Conservation (phyloP, 768 basidiomycete genomes). For the Mycena galopus region DNA sequence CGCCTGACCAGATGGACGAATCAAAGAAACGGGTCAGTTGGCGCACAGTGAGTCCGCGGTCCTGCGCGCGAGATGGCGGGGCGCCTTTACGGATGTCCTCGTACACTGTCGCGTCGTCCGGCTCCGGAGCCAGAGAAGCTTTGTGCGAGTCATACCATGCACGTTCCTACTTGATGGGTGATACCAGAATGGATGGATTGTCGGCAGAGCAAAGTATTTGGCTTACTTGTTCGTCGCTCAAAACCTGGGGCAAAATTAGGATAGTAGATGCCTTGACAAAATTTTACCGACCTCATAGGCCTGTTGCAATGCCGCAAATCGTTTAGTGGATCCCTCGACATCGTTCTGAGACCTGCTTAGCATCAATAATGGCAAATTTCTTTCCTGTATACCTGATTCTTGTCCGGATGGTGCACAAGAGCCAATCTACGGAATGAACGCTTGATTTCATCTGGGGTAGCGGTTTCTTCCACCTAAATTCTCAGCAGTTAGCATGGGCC, state of each 20-base stretch:
- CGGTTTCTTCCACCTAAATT: constrained; percentile 88
- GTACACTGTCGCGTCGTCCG: constrained; percentile 87
- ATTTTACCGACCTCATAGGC: constrained; percentile 86
- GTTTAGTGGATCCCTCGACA: constrained; percentile 86
- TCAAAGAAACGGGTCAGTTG: constrained; percentile 92
- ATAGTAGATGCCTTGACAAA: constrained; percentile 1
- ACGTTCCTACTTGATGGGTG: constrained; percentile 79
- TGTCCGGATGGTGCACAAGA: constrained; percentile 88
- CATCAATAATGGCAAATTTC: background rate
- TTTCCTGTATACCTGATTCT: constrained; percentile 65
- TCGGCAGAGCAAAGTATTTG: background rate
- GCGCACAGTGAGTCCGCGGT: constrained; percentile 82
- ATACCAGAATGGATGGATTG: constrained; percentile 16
- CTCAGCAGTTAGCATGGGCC: too few species aligned
- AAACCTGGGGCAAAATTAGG: constrained; percentile 63
- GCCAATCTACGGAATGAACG: constrained; percentile 88
- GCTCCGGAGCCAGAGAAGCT: constrained; percentile 81
- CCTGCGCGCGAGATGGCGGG: constrained; percentile 64
- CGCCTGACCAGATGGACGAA: constrained; percentile 71
- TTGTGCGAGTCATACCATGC: constrained; percentile 98
- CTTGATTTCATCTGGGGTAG: constrained; percentile 92
- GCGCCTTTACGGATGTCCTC: constrained; percentile 86
- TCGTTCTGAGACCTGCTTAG: constrained; percentile 57
- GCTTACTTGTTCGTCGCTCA: constrained; percentile 94
- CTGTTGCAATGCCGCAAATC: constrained; percentile 91